Conservation (phyloP, 176 grass and related monocot species). For the Urochloa ruziziensis region DNA sequence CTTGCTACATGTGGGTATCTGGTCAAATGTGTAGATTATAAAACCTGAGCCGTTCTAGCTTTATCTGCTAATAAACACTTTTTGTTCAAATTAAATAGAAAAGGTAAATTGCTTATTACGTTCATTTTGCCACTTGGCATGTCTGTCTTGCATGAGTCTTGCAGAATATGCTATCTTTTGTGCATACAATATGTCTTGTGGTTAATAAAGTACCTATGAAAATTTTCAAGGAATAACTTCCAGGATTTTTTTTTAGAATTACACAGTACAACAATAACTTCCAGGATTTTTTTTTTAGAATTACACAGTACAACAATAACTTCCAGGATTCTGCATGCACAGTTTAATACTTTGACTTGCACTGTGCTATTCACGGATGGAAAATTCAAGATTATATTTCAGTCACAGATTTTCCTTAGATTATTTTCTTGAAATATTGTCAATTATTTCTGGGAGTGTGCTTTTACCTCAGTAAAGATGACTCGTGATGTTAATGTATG, state of each 20-base stretch:
- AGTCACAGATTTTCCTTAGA: slow-evolving; percentile 1
- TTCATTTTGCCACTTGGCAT: slow-evolving; percentile 2
- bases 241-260: too few relatives aligned
- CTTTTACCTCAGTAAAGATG: slow-evolving; percentile 8
- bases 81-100: slow-evolving; percentile 18
- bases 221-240: neutral
- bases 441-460: neutral
- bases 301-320: too few relatives aligned
- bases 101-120: neutral
- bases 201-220: neutral
- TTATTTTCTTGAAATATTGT: neutral
- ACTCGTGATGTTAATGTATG: slow-evolving; percentile 25
- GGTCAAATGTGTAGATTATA: neutral
- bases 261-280: too few relatives aligned
- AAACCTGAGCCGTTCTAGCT: neutral
- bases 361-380: neutral
- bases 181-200: neutral
- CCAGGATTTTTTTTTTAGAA: too few relatives aligned
- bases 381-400: neutral
- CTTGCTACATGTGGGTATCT: slow-evolving; percentile 22
- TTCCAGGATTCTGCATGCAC: neutral
- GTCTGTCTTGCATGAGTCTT: neutral
- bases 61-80: slow-evolving; percentile 15
- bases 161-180: neutral
- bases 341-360: neutral